These are phyloP conservation scores for Passiflora organensis DNA, from an alignment of 345 rosid species.

Conservation along the genomic window DNA sequence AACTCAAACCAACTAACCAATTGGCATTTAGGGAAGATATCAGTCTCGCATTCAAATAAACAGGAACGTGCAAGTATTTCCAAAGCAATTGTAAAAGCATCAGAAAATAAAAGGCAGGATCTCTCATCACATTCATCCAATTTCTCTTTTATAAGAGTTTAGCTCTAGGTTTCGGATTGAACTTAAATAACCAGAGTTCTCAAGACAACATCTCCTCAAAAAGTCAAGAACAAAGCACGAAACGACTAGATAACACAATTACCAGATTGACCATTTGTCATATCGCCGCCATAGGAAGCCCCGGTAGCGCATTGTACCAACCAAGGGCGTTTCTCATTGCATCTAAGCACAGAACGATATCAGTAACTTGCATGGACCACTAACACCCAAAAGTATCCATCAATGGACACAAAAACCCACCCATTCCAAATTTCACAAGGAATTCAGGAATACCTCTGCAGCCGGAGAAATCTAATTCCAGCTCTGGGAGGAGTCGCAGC, in stretches of 20 bases:
- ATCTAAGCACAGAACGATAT: conserved; percentile 26
- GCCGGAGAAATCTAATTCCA: conserved; percentile 18
- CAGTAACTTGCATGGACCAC: conserved; percentile 19
- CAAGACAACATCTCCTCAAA: not conserved
- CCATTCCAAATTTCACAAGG: conserved; percentile 1
- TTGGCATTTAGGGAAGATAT: too few relatives aligned
- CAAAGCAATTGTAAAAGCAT: too few relatives aligned
- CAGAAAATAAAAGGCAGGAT: too few relatives aligned
- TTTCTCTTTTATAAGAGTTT: not conserved
- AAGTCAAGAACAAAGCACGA: too few relatives aligned
- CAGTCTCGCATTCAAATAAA: too few relatives aligned
- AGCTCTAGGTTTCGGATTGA: not conserved
- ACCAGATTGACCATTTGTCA: conserved; percentile 51
- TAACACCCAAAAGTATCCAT: not conserved
- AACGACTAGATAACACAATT: too few relatives aligned
- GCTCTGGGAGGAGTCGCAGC: conserved; percentile 17
- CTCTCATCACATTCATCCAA: too few relatives aligned
- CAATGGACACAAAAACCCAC: conserved; percentile 1
- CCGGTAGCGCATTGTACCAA: conserved; percentile 55
- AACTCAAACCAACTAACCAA: too few relatives aligned
- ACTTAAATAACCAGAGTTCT: not conserved
- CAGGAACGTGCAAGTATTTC: too few relatives aligned
- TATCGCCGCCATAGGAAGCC: conserved; percentile 67
- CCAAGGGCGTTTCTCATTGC: conserved; percentile 20
- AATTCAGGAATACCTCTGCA: conserved; percentile 38